A percentile compares a stretch with the other conserved stretches of the same genome.
Conservation (phyloP, 345 rosid species). For the Aurinia saxatilis region DNA sequence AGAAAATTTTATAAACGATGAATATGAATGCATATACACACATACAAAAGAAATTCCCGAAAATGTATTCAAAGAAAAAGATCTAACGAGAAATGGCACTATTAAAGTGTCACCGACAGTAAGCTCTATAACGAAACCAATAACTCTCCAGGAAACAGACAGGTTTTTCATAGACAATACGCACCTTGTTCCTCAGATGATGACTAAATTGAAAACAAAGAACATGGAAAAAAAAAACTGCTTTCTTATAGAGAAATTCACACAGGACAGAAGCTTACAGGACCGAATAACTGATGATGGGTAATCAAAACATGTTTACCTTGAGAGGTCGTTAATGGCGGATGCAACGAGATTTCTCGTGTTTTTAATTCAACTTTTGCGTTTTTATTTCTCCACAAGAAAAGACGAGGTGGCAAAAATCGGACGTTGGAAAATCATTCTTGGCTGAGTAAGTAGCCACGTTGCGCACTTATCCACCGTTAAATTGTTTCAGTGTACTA, state of each 20-base stretch:
- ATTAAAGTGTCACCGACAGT: not conserved
- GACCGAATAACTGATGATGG: not conserved
- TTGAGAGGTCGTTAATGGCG: slow-evolving; percentile 27
- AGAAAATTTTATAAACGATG: not conserved
- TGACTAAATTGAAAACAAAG: not conserved
- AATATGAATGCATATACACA: not conserved
- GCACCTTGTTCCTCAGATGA: not conserved
- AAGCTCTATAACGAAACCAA: not conserved
- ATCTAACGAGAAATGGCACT: not conserved
- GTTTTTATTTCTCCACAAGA: not conserved
- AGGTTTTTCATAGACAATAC: not conserved
- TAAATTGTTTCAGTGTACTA: not conserved
- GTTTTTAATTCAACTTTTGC: not conserved
- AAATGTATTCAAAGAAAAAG: not conserved
- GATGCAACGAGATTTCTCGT: slow-evolving; percentile 13
- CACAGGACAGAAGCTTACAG: not conserved
- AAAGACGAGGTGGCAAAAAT: slow-evolving; percentile 5
- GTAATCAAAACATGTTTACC: not conserved
- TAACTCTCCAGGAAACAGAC: not conserved
- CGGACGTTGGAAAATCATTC: slow-evolving; percentile 23
- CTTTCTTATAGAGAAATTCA: not conserved
- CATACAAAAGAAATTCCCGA: too few species aligned
- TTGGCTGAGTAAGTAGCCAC: slow-evolving; percentile 18
- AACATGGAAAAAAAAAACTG: not conserved
- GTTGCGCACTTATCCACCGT: slow-evolving; percentile 22